phyloP scores from a whole-genome alignment of 164 flowering plant species.

The Tetracentron sinense region DNA sequence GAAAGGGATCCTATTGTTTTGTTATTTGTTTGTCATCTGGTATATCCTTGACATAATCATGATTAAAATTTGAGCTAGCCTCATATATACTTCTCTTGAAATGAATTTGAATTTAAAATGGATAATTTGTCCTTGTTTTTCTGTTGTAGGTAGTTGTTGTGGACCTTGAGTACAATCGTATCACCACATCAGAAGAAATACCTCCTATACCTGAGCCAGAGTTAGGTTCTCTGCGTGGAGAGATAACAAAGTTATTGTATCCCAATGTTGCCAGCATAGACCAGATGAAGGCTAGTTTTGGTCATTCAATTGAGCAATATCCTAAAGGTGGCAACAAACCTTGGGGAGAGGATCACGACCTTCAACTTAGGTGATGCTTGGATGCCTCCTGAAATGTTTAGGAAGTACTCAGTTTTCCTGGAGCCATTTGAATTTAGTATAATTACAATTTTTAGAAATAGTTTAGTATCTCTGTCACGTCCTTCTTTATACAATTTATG shows the following conservation, averaged over 20 bases:
- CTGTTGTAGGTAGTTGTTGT: slow-evolving; percentile 83
- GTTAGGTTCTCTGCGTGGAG: slow-evolving; percentile 58
- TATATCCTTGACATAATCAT: too few relatives aligned
- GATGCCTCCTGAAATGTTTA: slow-evolving; percentile 6
- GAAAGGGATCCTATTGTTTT: too few relatives aligned
- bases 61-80: too few relatives aligned
- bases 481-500: background rate
- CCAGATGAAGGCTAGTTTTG: slow-evolving; percentile 47
- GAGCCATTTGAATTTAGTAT: slow-evolving; percentile 5
- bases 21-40: too few relatives aligned
- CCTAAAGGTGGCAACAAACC: slow-evolving; percentile 49
- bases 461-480: background rate
- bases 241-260: slow-evolving; percentile 63
- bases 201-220: slow-evolving; percentile 98
- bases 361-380: slow-evolving; percentile 78
- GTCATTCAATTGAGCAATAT: slow-evolving; percentile 41
- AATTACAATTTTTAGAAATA: background rate
- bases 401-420: slow-evolving; percentile 5
- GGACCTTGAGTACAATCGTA: slow-evolving; percentile 81
- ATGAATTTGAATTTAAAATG: too few relatives aligned
- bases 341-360: slow-evolving; percentile 90
- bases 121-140: slow-evolving; percentile 3
- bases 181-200: slow-evolving; percentile 91
- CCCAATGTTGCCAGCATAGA: slow-evolving; percentile 91
- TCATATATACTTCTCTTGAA: too few relatives aligned